These are phyloP conservation scores for Scheffersomyces segobiensis DNA, from an alignment of 1,139 yeast genomes.

Conservation along the genomic window DNA sequence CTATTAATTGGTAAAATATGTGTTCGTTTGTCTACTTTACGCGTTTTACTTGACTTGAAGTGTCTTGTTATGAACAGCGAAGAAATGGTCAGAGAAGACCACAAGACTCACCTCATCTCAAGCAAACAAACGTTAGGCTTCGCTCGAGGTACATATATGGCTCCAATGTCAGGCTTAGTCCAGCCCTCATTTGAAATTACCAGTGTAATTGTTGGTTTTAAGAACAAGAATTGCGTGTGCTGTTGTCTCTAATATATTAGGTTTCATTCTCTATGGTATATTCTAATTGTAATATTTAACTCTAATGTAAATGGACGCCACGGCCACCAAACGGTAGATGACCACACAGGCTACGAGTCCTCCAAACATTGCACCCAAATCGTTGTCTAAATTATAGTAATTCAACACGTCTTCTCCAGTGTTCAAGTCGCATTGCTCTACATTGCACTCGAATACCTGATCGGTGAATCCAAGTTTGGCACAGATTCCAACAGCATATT, in stretches of 20 bases:
- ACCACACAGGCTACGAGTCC: slow-evolving; percentile 21
- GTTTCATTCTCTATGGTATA: neutral
- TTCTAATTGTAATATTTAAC: slow-evolving; percentile 15
- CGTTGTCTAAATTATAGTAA: slow-evolving; percentile 29
- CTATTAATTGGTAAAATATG: neutral
- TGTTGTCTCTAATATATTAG: neutral
- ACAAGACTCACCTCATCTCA: neutral
- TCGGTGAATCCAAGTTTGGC: slow-evolving; percentile 38
- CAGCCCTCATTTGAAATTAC: too few relatives aligned
- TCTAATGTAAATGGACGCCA: slow-evolving; percentile 13
- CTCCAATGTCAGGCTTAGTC: too few relatives aligned
- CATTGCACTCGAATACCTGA: slow-evolving; percentile 34
- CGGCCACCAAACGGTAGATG: slow-evolving; percentile 19
- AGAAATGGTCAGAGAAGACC: neutral
- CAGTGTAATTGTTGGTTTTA: too few relatives aligned
- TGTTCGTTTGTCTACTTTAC: neutral
- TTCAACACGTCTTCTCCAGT: slow-evolving; percentile 39
- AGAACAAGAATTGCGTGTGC: too few relatives aligned
- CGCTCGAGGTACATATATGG: too few relatives aligned
- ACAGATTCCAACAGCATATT: slow-evolving; percentile 27
- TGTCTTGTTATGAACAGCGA: too few relatives aligned
- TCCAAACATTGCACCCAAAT: slow-evolving; percentile 28
- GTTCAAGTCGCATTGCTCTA: slow-evolving; percentile 27
- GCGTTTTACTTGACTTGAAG: neutral
- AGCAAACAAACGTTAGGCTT: neutral